A percentile compares a stretch with the other conserved stretches of the same genome.
Conservation (phyloP, 495 filamentous ascomycete species). For the Aspergillus saccharolyticus region DNA sequence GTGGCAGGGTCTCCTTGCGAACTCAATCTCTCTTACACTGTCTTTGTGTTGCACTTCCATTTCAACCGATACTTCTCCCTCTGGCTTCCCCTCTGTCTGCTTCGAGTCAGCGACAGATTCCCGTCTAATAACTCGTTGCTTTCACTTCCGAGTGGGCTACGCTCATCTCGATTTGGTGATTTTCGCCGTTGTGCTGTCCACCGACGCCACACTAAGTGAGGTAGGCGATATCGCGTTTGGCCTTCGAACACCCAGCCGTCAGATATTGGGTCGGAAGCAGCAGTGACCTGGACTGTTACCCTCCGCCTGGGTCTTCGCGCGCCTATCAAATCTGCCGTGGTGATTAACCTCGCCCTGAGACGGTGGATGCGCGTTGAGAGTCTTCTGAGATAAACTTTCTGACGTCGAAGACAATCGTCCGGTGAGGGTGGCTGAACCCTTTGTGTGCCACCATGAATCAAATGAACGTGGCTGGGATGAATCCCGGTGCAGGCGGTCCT, state of each 20-base stretch:
- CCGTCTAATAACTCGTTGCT: constrained; percentile 7
- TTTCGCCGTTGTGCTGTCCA: constrained; percentile 13
- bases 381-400: constrained; percentile 16
- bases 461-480: constrained; percentile 65
- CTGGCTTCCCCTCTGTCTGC: constrained; percentile 9
- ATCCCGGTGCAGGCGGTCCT: constrained; percentile 54
- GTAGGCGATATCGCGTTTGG: constrained; percentile 9
- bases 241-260: not conserved
- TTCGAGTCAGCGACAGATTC: constrained; percentile 14
- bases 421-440: constrained; percentile 38
- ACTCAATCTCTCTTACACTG: constrained; percentile 11
- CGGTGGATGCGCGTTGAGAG: constrained; percentile 37
- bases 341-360: constrained; percentile 30
- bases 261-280: constrained; percentile 7
- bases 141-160: constrained; percentile 12
- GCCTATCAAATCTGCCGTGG: constrained; percentile 25
- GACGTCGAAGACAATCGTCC: constrained; percentile 23
- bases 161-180: constrained; percentile 8
- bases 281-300: constrained; percentile 16
- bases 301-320: constrained; percentile 19
- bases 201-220: not conserved
- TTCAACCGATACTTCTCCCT: constrained; percentile 8
- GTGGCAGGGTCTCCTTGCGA: constrained; percentile 14
- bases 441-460: constrained; percentile 60
- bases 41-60: not conserved